These are phyloP conservation scores for Pythium biforme DNA, from an alignment of 352 stramenopile species.

Conservation along the genomic window DNA sequence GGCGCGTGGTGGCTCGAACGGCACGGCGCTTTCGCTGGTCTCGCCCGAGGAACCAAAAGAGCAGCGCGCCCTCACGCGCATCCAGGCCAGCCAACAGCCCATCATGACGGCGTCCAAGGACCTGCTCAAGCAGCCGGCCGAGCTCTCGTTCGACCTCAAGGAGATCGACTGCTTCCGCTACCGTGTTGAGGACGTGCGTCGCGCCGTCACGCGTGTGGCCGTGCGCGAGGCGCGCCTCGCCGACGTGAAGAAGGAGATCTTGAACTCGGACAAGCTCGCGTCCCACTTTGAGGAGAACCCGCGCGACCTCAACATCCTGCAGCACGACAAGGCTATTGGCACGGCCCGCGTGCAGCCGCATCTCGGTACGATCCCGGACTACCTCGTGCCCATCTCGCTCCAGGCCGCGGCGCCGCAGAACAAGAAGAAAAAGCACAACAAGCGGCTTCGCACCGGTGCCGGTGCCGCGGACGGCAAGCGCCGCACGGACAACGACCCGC, in stretches of 20 bases:
- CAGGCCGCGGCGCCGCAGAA: constrained; percentile 79
- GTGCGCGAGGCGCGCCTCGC: constrained; percentile 94
- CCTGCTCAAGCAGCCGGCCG: constrained; percentile 90
- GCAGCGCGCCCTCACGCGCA: constrained; percentile 75
- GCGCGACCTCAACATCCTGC: constrained; percentile 91
- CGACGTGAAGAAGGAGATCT: constrained; percentile 97
- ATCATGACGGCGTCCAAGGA: constrained; percentile 77
- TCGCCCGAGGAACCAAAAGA: constrained; percentile 79
- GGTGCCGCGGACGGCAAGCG: constrained; percentile 64
- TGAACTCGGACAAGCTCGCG: constrained; percentile 97
- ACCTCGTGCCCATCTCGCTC: constrained; percentile 96
- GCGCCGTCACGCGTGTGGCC: constrained; percentile 92
- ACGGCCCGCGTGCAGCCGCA: constrained; percentile 94
- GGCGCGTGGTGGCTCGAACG: constrained; percentile 93
- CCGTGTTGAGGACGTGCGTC: constrained; percentile 94
- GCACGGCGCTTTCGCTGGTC: constrained; percentile 96
- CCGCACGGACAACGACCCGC: constrained; percentile 95
- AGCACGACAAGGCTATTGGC: constrained; percentile 96
- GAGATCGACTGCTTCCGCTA: constrained; percentile 99
- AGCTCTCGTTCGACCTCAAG: constrained; percentile 96
- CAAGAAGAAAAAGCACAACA: constrained; percentile 78
- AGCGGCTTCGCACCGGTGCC: constrained; percentile 38
- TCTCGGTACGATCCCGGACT: constrained; percentile 94
- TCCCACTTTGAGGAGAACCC: constrained; percentile 98
- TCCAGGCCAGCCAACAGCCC: constrained; percentile 93